Evolutionary conservation across 768 basidiomycete species (phyloP), one percentile per base, ranked within the genome.

Genomic region (Xerocomellus amylosporus): DNA sequence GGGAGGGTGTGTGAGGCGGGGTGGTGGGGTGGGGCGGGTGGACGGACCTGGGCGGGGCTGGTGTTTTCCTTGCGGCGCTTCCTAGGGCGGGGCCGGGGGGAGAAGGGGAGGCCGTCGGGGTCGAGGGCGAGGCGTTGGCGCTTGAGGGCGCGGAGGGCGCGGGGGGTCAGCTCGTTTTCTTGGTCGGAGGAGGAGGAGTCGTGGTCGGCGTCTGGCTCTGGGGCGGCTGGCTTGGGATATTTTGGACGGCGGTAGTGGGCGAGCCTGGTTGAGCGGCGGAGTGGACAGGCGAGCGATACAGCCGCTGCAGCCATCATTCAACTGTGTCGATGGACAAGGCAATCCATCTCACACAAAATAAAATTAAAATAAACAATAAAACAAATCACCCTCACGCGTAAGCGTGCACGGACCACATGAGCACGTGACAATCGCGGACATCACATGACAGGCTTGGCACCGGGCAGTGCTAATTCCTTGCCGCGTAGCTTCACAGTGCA

Each of bases 101-200:
- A 10, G 9, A 69, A 39, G n/a, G 63, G 61, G 43, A 69, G 51
- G n/a, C 59, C 58, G 41, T 70, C 67, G 26, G 49, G 55, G 66
- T 70, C 70, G 59, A 66, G 60, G 1, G 70, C 20, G 59, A 68
- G 68, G 1, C 70, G 68, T 28, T 63, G 69, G 5, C 69, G 69
- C 28, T 70, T 70, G 62, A 70, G 68, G 0, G 69, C 69, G 40
- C 69, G 71, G 40, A 70, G 70, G 2, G 69, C 69, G 50, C 69
- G 68, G 37, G 69, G 69, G 0, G 69, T 70, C 54, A 70, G 69
- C 34, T 71, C 68, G 62, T 67, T 65, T 31, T 69, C 66, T 26
- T 55, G 58, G 58, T 67, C 65, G 6, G 53, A 54, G 7, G 58
- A 63, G 37, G 58, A 64, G 0, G 58, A 55, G 56, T 66, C 62